These are phyloP conservation scores for Rhodamnia argentea DNA, from an alignment of 345 rosid genomes.

Conservation along the genomic window DNA sequence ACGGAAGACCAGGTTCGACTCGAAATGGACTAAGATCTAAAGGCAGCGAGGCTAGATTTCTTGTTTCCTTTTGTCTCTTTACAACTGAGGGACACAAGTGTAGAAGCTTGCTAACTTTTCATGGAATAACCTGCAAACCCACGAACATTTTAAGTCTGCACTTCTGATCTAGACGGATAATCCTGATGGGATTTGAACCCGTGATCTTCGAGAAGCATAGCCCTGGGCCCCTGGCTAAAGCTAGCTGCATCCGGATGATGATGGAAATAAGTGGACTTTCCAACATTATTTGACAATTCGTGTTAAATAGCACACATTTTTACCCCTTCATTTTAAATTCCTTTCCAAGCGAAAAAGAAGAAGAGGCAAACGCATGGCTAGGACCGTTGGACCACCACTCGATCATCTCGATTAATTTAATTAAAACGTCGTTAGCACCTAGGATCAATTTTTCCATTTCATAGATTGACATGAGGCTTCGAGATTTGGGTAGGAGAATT, in stretches of 20 bases:
- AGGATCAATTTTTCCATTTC: neutral
- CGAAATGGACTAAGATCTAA: no score
- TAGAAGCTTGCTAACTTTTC: neutral
- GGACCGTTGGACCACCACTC: neutral
- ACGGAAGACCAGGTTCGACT: no score
- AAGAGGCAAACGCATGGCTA: neutral
- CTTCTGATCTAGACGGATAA: fast-evolving
- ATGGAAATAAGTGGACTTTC: neutral
- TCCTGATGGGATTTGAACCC: neutral
- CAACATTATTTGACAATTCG: neutral
- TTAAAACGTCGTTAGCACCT: neutral
- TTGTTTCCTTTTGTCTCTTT: neutral
- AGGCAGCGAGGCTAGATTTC: neutral
- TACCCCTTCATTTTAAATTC: neutral
- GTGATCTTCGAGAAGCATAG: neutral
- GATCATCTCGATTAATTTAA: neutral
- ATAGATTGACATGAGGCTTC: neutral
- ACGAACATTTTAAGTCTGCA: neutral
- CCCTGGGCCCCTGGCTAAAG: no score
- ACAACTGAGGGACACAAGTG: neutral
- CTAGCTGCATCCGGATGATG: no score
- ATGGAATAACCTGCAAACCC: neutral
- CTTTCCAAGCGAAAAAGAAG: neutral
- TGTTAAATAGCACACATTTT: neutral
- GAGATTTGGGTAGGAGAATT: neutral